These are phyloP conservation scores for Ceratobasidium sp. DNA, from an alignment of 1,284 basidiomycete species.

Conservation along the genomic window DNA sequence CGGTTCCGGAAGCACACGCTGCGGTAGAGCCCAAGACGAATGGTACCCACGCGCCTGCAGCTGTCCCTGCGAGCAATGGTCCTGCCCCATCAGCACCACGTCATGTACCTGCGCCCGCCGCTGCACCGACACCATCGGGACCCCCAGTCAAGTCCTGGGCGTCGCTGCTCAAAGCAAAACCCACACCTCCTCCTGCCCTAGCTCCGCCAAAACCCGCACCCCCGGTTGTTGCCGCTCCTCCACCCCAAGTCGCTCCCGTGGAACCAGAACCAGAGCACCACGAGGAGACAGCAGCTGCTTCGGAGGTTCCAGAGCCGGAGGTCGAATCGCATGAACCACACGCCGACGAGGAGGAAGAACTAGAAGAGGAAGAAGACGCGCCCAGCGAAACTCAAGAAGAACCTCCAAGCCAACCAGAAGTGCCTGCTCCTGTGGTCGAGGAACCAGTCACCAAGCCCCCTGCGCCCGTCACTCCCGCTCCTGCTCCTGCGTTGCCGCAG, in stretches of 20 bases:
- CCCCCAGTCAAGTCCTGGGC: slow-evolving; percentile 24
- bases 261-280: background rate
- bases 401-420: slow-evolving; percentile 50
- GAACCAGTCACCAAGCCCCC: slow-evolving; percentile 55
- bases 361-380: background rate
- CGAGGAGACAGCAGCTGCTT: slow-evolving; percentile 17
- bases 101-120: slow-evolving; percentile 28
- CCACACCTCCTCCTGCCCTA: slow-evolving; percentile 52
- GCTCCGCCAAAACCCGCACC: slow-evolving; percentile 52
- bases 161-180: slow-evolving; percentile 38
- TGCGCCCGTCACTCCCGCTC: slow-evolving; percentile 49
- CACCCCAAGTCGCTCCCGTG: slow-evolving; percentile 30
- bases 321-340: background rate
- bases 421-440: slow-evolving; percentile 54
- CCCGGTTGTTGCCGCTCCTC: slow-evolving; percentile 44
- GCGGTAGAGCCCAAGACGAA: slow-evolving; percentile 79
- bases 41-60: slow-evolving; percentile 61
- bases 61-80: slow-evolving; percentile 70
- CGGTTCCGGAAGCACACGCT: slow-evolving; percentile 63
- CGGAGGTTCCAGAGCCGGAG: slow-evolving; percentile 12
- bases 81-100: slow-evolving; percentile 50
- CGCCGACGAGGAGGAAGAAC: background rate
- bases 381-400: background rate
- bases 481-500: slow-evolving; percentile 13
- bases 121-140: background rate